Conservation (phyloP, 2,329 filamentous ascomycete genomes). For the Lachnellula arida region DNA sequence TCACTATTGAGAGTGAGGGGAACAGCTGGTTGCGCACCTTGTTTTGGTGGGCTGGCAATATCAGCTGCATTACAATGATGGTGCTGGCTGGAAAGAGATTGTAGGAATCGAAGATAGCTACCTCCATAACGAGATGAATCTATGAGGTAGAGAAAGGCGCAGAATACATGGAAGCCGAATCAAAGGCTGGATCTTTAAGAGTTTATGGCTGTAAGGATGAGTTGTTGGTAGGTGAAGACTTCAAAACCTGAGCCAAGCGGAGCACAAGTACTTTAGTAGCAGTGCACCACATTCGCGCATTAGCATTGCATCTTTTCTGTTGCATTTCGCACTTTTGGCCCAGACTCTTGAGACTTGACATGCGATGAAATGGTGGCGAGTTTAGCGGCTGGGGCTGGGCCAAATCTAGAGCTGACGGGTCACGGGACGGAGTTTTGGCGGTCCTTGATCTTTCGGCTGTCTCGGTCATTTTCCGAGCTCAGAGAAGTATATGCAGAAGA, state of each 20-base stretch:
- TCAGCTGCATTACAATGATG: constrained; percentile 36
- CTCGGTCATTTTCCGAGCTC: too few species aligned
- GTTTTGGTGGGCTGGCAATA: constrained; percentile 41
- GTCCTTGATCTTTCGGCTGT: neutral
- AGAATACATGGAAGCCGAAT: too few species aligned
- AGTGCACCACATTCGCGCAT: neutral
- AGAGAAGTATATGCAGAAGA: too few species aligned
- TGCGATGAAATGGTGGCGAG: neutral
- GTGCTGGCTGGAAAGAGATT: constrained; percentile 29
- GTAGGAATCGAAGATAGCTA: constrained; percentile 23
- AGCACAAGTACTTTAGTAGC: neutral
- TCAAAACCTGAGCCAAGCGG: neutral
- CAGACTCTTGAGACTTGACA: neutral
- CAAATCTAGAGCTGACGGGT: neutral
- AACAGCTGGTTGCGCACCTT: constrained; percentile 36
- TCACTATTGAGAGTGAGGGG: constrained; percentile 34
- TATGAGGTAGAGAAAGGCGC: neutral
- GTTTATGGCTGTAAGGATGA: neutral
- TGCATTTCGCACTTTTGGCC: neutral
- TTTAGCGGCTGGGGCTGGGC: neutral
- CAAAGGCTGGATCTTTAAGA: too few species aligned
- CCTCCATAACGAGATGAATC: neutral
- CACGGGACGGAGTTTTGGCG: neutral
- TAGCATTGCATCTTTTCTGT: neutral
- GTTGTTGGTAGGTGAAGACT: neutral